Percentiles rank a stretch among this genome's conserved stretches.
Conservation (phyloP, 352 stramenopile species). For the Pythium diclinum region DNA sequence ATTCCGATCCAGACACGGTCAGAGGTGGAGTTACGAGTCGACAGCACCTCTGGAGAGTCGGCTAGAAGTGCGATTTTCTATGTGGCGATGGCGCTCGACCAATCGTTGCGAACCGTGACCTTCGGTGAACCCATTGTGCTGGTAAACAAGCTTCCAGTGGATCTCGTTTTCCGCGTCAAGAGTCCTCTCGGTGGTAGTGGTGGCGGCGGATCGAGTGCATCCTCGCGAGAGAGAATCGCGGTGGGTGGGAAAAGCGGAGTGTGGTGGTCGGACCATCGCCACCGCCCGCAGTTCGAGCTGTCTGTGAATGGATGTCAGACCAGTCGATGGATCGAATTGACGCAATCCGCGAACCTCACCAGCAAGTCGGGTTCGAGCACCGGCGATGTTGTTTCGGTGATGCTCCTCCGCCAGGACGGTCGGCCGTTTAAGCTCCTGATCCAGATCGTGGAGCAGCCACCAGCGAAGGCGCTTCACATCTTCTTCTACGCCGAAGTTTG, state of each 20-base stretch:
- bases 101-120: conserved; percentile 60
- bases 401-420: conserved; percentile 56
- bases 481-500: conserved; percentile 66
- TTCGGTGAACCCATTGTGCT: conserved; percentile 71
- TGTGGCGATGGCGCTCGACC: conserved; percentile 58
- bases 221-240: conserved; percentile 30
- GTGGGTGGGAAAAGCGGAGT: conserved; percentile 66
- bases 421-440: conserved; percentile 69
- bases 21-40: conserved; percentile 54
- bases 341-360: conserved; percentile 31
- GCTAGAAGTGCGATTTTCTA: conserved; percentile 56
- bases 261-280: conserved; percentile 68
- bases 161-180: conserved; percentile 52
- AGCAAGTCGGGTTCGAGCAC: conserved; percentile 30
- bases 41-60: conserved; percentile 40
- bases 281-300: conserved; percentile 69
- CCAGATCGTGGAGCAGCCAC: conserved; percentile 43
- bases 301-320: conserved; percentile 56
- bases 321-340: conserved; percentile 70
- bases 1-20: conserved; percentile 75
- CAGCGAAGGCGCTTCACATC: conserved; percentile 44
- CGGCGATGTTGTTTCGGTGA: conserved; percentile 49
- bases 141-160: conserved; percentile 76
- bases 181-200: conserved; percentile 31
- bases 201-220: conserved; percentile 5